Percentiles rank a stretch among this genome's conserved stretches.
phyloP scores from a whole-genome alignment of 805 yeast species.

The Candida adriatica region DNA sequence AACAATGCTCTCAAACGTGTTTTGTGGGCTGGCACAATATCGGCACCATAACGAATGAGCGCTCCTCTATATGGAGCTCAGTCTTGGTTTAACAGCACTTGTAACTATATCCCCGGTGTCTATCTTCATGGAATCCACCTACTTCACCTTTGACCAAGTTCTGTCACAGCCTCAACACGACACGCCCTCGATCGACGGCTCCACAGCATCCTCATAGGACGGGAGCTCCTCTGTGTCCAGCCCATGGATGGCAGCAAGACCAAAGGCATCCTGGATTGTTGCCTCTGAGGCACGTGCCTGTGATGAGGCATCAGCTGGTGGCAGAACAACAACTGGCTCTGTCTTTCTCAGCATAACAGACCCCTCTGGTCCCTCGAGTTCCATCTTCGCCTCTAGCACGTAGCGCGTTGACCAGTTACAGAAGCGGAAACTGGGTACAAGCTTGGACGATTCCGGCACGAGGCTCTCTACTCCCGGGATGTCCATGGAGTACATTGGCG shows the following conservation, averaged over 20 bases:
- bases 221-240: constrained; percentile 2
- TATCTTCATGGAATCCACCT: too few species aligned
- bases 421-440: constrained; percentile 1
- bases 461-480: neutral
- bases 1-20: too few species aligned
- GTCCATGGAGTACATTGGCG: constrained; percentile 1
- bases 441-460: neutral
- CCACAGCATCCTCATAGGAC: constrained; percentile 2
- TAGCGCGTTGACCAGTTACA: constrained; percentile 2
- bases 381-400: neutral
- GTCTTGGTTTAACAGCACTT: too few species aligned
- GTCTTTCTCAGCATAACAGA: neutral
- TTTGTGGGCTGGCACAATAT: too few species aligned
- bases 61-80: too few species aligned
- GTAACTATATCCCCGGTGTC: too few species aligned
- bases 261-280: neutral
- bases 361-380: neutral
- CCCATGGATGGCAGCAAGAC: neutral
- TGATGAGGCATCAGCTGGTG: constrained; percentile 1
- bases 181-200: too few species aligned
- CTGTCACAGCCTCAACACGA: too few species aligned
- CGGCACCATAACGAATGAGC: too few species aligned
- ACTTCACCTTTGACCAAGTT: too few species aligned
- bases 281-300: neutral
- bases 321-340: constrained; percentile 1